Base-by-base conservation (phyloP, 2,329 filamentous ascomycete genomes). In the Didymosphaeria variabile region DNA sequence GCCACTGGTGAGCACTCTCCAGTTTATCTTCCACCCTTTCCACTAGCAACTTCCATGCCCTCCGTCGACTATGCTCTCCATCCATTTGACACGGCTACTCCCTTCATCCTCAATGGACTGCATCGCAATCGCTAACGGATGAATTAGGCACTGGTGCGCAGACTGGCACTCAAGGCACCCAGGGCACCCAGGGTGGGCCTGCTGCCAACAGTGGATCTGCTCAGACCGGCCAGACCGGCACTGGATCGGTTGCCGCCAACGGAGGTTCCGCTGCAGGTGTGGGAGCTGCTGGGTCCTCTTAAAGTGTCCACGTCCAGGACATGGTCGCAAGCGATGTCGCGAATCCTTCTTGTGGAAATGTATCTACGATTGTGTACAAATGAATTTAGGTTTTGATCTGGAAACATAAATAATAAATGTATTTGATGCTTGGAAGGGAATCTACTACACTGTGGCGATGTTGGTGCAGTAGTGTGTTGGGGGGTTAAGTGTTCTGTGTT, bases 261-360 rank as follows among this genome's bases (percentile, higher is more conserved):
- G 42, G 42, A 9, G 42, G 42, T 19, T 45, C 42, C 42, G 19
- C 42, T 21, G 42, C 42, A 10, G 42, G 42, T 45, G 19, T 13
- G 4, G 42, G 19, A 21, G 32, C 40, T 31, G 38, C 54, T 23
- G 46, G 59, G 34, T 36, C 47, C 21, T 26, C 56, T 51, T 45
- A 45, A 19, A 21, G 42, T 45, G 6, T 45, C 19, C 7, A 23
- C 8, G 42, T 7, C 19, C 21, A 19, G 42, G 5, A 23, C 10
- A n/a, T 45, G 42, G 19, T 21, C 42, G 7, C 19, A 21, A 8
- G 19, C 19, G 8, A 45, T 12, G 42, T 10, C 10, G 17, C 5
- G 40, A 6, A 21, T 2, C 7, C 7, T 19, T 19, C 40, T 44
- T 23, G 19, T 23, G 19, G 19, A 23, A 9, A 21, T 45, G 19